Conservation (phyloP, 2,329 filamentous ascomycete species). For the Claviceps sp. region DNA sequence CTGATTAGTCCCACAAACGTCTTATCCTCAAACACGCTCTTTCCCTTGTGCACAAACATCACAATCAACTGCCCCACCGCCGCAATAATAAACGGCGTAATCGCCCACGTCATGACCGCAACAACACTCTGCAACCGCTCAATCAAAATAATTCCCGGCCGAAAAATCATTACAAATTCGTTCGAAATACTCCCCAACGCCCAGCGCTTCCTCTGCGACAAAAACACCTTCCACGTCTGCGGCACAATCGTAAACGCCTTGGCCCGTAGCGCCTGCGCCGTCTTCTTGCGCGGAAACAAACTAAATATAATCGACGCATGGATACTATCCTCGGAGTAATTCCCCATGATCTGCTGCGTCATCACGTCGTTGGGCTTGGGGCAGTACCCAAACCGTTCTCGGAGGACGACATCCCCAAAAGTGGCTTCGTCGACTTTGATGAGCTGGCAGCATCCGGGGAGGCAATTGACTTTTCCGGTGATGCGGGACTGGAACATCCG, state of each 20-base stretch:
- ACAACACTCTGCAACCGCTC: conserved; percentile 31
- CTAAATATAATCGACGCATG: conserved; percentile 35
- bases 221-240: conserved; percentile 30
- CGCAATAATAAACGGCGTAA: conserved; percentile 30
- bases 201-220: conserved; percentile 36
- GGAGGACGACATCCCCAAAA: conserved; percentile 31
- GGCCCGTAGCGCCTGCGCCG: conserved; percentile 31
- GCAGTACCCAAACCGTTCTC: conserved; percentile 33
- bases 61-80: conserved; percentile 24
- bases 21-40: conserved; percentile 19
- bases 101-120: conserved; percentile 32
- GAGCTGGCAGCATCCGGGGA: conserved; percentile 35
- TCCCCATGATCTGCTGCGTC: conserved; percentile 34
- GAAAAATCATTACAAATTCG: conserved; percentile 34
- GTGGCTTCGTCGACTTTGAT: conserved; percentile 35
- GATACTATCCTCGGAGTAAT: conserved; percentile 35
- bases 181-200: conserved; percentile 34
- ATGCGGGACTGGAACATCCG: conserved; percentile 35
- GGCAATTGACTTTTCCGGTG: conserved; percentile 35
- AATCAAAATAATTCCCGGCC: conserved; percentile 26
- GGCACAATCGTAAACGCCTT: conserved; percentile 34
- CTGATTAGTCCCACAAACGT: conserved; percentile 24
- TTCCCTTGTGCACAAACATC: conserved; percentile 20
- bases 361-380: conserved; percentile 34
- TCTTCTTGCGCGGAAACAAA: conserved; percentile 28